Percentiles rank a stretch among this genome's conserved stretches.
These are phyloP conservation scores for Lachnellula subtilissima DNA, from an alignment of 2,329 filamentous ascomycete species.

Conservation along the genomic window DNA sequence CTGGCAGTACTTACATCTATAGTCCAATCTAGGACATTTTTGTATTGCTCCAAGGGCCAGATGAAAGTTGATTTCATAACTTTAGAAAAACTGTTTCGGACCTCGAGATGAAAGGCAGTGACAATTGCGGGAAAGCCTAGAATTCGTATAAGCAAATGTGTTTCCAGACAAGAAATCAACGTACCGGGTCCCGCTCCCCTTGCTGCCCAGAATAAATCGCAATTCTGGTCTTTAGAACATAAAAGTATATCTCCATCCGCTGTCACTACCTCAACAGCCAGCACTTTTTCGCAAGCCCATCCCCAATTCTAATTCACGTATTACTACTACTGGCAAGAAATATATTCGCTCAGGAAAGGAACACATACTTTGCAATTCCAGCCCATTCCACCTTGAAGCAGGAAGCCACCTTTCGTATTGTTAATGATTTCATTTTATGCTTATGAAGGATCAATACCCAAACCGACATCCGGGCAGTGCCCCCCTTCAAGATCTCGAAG, in stretches of 20 bases:
- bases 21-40: slow-evolving; percentile 44
- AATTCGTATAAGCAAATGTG: slow-evolving; percentile 4
- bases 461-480: slow-evolving; percentile 52
- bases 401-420: slow-evolving; percentile 41
- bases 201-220: slow-evolving; percentile 44
- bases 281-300: slow-evolving; percentile 41
- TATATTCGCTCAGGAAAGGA: neutral
- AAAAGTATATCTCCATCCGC: slow-evolving; percentile 24
- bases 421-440: neutral
- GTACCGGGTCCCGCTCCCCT: slow-evolving; percentile 18
- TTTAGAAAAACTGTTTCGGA: slow-evolving; percentile 7
- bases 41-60: slow-evolving; percentile 42
- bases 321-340: neutral
- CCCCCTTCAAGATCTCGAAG: slow-evolving; percentile 31
- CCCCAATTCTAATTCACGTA: slow-evolving; percentile 44
- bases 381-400: slow-evolving; percentile 53
- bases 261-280: slow-evolving; percentile 26
- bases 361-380: slow-evolving; percentile 48
- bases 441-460: slow-evolving; percentile 24
- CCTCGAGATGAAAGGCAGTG: slow-evolving; percentile 44
- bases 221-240: slow-evolving; percentile 40
- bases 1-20: slow-evolving; percentile 32
- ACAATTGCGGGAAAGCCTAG: slow-evolving; percentile 49
- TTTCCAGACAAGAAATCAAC: neutral
- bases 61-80: slow-evolving; percentile 35